Conservation (phyloP, 1,284 basidiomycete genomes). For the Ceratobasidium sp. region DNA sequence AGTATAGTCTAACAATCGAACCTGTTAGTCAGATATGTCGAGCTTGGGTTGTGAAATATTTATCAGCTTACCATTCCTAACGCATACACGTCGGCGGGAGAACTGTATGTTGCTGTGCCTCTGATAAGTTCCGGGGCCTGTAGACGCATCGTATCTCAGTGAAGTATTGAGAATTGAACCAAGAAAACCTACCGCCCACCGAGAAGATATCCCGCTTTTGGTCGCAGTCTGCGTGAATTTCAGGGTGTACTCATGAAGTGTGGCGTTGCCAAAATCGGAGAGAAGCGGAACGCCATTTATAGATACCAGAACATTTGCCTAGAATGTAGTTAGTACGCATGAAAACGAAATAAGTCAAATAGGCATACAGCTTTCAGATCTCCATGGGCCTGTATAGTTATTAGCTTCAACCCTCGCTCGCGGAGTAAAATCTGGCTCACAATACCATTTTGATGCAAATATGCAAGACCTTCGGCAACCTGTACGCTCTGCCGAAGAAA, state of each 20-base stretch:
- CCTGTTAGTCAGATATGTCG: not conserved
- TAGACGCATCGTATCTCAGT: not conserved
- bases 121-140: slow-evolving; percentile 19
- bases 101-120: not conserved
- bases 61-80: slow-evolving; percentile 13
- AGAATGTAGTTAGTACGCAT: not conserved
- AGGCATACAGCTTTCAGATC: not conserved
- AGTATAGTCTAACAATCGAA: not conserved
- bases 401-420: not conserved
- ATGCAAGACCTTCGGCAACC: slow-evolving; percentile 14
- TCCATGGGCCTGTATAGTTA: slow-evolving; percentile 2
- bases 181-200: slow-evolving; percentile 3
- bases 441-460: slow-evolving; percentile 1
- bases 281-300: not conserved
- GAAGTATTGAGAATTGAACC: not conserved
- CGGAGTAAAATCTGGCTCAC: not conserved
- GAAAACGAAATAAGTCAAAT: not conserved
- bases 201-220: not conserved
- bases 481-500: not conserved
- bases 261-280: not conserved
- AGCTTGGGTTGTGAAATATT: not conserved
- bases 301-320: slow-evolving; percentile 7
- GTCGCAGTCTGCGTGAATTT: not conserved
- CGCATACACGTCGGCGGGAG: slow-evolving; percentile 16
- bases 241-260: not conserved